Evolutionary conservation across 257 asterid species (phyloP), one percentile per base, ranked within the genome.

Genomic region (Penstemon eatonii): DNA sequence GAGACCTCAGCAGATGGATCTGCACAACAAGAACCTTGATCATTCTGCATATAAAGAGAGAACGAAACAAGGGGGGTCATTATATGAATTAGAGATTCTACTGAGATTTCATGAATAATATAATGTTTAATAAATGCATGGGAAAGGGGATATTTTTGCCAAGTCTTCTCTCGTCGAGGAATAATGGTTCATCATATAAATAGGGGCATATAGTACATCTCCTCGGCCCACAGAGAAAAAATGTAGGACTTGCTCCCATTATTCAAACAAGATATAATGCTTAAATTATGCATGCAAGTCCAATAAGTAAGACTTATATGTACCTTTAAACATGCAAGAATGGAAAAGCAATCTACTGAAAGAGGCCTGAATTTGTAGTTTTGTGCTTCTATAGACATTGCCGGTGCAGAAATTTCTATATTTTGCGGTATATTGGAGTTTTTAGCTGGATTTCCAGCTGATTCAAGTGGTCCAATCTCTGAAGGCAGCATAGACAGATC

Each of bases 361-460:
- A 90, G 90, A 72, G 90, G 95, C 89, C 97, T 85, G 86, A 88
- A 86, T 62, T 84, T 90, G 85, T 78, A 63, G 71, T 77, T 81
- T 72, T 90, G 97, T 59, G 82, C 82, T 77, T 88, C 95, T 56
- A 90, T 70, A 67, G 65, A 72, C 81, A 77, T 82, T 39, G 75
- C 63, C 70, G 82, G 81, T 41, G 81, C 78, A 71, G 87, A 88
- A 49, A 88, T 67, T 66, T 90, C 92, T 43, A 88, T 44, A 70
- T 49, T 56, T 67, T 70, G 74, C 45, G 78, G 67, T 12, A 72
- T 25, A 66, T 69, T 77, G 51, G 63, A 73, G 70, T 74, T 82
- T 66, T 77, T 69, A 62, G 79, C 67, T 68, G 71, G 82, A 76
- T 70, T 72, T 61, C 67, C 79, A 60, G 74, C 75, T 40, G 84